phyloP scores from a whole-genome alignment of 2,329 filamentous ascomycete genomes.

The Pseudogymnoascus sp. region DNA sequence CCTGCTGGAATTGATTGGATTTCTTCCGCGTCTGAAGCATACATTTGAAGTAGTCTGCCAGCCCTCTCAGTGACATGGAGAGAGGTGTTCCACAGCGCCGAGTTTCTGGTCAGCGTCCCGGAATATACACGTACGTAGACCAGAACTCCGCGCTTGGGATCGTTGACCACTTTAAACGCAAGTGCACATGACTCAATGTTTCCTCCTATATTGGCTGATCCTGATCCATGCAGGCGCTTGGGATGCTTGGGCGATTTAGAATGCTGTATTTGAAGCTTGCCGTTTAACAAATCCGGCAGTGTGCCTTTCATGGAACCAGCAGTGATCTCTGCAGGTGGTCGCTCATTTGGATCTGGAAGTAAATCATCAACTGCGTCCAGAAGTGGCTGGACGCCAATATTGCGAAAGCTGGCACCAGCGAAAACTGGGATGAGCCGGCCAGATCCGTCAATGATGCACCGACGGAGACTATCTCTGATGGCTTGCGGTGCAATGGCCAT shows the following conservation, averaged over 20 bases:
- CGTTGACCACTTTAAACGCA: conserved; percentile 90
- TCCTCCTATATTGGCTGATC: conserved; percentile 22
- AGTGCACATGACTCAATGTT: conserved; percentile 59
- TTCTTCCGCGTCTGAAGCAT: conserved; percentile 79
- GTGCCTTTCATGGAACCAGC: conserved; percentile 52
- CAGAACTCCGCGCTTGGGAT: conserved; percentile 75
- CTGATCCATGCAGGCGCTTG: conserved; percentile 19
- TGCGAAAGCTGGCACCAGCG: conserved; percentile 85
- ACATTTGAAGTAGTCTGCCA: conserved; percentile 79
- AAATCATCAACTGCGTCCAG: conserved; percentile 85
- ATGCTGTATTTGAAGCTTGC: conserved; percentile 35
- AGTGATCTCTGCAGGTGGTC: conserved; percentile 71
- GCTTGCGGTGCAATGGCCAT: conserved; percentile 56
- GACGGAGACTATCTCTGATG: conserved; percentile 67
- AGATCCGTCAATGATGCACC: conserved; percentile 59
- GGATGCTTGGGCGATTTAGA: conserved; percentile 26
- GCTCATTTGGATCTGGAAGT: conserved; percentile 73
- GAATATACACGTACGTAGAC: conserved; percentile 92
- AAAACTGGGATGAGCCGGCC: conserved; percentile 79
- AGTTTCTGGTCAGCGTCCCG: conserved; percentile 67
- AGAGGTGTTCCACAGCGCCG: conserved; percentile 79
- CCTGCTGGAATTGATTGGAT: conserved; percentile 73
- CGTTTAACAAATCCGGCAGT: conserved; percentile 41
- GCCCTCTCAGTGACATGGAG: conserved; percentile 72
- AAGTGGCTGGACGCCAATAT: conserved; percentile 87